A percentile compares a stretch with the other conserved stretches of the same genome.
Conservation (phyloP, 2,329 filamentous ascomycete species). For the Arthroderma uncinatum region DNA sequence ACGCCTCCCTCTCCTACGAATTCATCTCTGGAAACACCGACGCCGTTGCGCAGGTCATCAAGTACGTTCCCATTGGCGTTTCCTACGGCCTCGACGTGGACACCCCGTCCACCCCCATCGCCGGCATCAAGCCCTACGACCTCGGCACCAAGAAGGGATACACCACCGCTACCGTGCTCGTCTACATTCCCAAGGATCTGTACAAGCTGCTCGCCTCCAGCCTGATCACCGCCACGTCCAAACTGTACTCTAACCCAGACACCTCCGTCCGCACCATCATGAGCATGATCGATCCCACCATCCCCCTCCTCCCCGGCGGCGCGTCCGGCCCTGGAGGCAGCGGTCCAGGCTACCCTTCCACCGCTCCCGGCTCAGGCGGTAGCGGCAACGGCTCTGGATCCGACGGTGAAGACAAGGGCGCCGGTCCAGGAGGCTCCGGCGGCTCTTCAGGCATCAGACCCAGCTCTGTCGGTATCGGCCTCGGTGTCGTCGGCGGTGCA, state of each 20-base stretch:
- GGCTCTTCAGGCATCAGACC: constrained; percentile 28
- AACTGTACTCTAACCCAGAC: constrained; percentile 60
- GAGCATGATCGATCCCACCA: constrained; percentile 69
- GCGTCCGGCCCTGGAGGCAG: constrained; percentile 35
- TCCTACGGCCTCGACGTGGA: constrained; percentile 46
- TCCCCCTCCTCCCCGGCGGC: constrained; percentile 48
- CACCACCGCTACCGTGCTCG: constrained; percentile 67
- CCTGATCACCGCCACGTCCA: constrained; percentile 59
- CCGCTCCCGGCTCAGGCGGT: constrained; percentile 24
- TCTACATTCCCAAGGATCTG: constrained; percentile 61
- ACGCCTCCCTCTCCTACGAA: constrained; percentile 66
- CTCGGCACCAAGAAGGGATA: constrained; percentile 58
- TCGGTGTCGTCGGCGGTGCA: constrained; percentile 66
- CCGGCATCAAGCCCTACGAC: constrained; percentile 53
- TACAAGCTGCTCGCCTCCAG: constrained; percentile 58
- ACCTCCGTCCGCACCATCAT: constrained; percentile 61
- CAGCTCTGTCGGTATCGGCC: constrained; percentile 55
- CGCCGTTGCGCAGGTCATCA: constrained; percentile 76
- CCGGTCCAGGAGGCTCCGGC: constrained; percentile 28
- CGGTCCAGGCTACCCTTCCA: constrained; percentile 19
- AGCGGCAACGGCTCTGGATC: constrained; percentile 19
- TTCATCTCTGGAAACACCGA: constrained; percentile 63
- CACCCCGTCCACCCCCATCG: constrained; percentile 7
- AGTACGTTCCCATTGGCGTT: constrained; percentile 61
- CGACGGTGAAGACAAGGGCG: background rate